A percentile compares a stretch with the other conserved stretches of the same genome.
These are phyloP conservation scores for Pelargonium myrrhifolium DNA, from an alignment of 441 rosid genomes.

Conservation along the genomic window DNA sequence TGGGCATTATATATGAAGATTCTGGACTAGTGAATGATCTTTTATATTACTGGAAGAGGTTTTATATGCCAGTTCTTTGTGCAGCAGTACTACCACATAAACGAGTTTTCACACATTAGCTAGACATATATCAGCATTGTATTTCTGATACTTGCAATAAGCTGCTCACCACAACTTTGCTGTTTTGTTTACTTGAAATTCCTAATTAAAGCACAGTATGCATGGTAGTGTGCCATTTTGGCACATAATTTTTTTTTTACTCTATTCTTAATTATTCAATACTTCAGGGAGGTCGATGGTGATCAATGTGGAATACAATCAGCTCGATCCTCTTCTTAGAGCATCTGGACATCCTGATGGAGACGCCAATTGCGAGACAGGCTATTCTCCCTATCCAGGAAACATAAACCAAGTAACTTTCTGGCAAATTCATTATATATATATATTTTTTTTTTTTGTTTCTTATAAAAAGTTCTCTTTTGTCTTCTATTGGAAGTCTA, in stretches of 20 bases:
- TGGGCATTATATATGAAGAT: too few relatives aligned
- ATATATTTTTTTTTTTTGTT: neutral
- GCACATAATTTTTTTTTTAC: neutral
- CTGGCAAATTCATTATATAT: slow-evolving; percentile 5
- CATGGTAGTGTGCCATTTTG: neutral
- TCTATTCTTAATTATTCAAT: slow-evolving; percentile 2
- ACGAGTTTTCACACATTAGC: neutral
- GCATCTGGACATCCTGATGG: slow-evolving; percentile 81
- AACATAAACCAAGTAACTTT: slow-evolving; percentile 83
- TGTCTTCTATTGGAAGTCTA: neutral
- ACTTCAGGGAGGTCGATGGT: slow-evolving; percentile 86
- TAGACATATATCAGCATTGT: neutral
- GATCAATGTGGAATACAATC: slow-evolving; percentile 96
- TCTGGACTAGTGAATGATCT: too few relatives aligned
- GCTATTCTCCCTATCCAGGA: slow-evolving; percentile 94
- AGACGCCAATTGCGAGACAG: slow-evolving; percentile 82
- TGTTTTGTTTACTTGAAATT: neutral
- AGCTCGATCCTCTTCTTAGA: slow-evolving; percentile 93
- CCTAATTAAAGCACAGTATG: neutral
- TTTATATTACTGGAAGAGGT: too few relatives aligned
- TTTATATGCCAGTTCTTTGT: too few relatives aligned
- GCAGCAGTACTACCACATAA: neutral
- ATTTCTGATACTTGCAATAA: neutral
- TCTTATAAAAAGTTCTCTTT: neutral
- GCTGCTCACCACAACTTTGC: neutral